These are phyloP conservation scores for Fusarium gaditjirri DNA, from an alignment of 2,329 filamentous ascomycete genomes.

Conservation along the genomic window DNA sequence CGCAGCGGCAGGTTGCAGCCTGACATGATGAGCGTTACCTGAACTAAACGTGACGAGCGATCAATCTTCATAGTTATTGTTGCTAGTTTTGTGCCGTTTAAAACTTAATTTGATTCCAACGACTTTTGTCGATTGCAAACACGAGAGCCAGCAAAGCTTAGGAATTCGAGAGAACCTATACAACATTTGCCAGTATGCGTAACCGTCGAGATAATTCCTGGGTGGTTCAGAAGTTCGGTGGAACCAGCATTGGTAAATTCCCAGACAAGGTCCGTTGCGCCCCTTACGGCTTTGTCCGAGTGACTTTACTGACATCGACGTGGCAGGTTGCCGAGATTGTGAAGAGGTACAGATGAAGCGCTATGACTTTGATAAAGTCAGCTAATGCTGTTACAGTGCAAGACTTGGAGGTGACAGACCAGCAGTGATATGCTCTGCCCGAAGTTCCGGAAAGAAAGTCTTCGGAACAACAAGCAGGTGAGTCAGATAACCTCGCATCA, in stretches of 20 bases:
- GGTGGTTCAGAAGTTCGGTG: neutral
- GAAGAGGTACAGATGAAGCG: neutral
- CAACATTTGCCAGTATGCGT: neutral
- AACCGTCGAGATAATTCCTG: neutral
- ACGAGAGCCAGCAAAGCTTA: too few relatives aligned
- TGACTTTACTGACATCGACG: neutral
- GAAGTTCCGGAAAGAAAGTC: neutral
- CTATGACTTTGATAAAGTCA: fast-evolving
- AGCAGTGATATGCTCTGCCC: neutral
- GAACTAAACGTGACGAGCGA: neutral
- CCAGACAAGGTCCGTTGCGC: neutral
- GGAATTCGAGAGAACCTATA: too few relatives aligned
- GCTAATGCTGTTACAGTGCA: neutral
- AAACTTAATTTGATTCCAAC: too few relatives aligned
- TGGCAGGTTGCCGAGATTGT: neutral
- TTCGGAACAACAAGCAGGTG: neutral
- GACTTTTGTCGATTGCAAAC: too few relatives aligned
- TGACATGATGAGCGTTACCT: too few relatives aligned
- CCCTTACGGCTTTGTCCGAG: neutral
- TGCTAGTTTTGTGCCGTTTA: too few relatives aligned
- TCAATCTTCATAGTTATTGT: too few relatives aligned
- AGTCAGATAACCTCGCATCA: neutral
- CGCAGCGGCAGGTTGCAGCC: neutral
- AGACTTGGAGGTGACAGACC: neutral
- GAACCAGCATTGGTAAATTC: neutral